These are phyloP conservation scores for Rhizopogon vulgaris DNA, from an alignment of 768 basidiomycete species.

Conservation along the genomic window DNA sequence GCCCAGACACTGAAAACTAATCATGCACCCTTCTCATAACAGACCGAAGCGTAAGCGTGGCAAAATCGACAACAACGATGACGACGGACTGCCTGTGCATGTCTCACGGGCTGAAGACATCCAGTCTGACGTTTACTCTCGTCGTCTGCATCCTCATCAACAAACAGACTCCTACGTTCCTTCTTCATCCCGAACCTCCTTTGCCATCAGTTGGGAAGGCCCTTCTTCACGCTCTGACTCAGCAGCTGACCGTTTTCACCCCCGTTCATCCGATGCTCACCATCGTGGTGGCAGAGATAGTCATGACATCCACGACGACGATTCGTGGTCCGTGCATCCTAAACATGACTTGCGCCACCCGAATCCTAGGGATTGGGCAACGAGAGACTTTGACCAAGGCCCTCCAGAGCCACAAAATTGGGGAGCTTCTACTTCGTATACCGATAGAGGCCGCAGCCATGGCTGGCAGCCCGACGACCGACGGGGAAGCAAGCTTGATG, in stretches of 20 bases:
- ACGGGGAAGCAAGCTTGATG: slow-evolving; percentile 30
- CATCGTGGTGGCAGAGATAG: slow-evolving; percentile 44
- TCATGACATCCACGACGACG: slow-evolving; percentile 38
- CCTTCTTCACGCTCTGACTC: slow-evolving; percentile 43
- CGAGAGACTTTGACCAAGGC: slow-evolving; percentile 39
- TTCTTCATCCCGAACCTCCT: slow-evolving; percentile 34
- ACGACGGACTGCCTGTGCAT: slow-evolving; percentile 34
- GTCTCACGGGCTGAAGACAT: slow-evolving; percentile 47
- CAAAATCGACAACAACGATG: slow-evolving; percentile 45
- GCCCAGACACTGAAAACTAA: slow-evolving; percentile 7
- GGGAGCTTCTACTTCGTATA: slow-evolving; percentile 34
- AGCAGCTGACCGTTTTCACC: slow-evolving; percentile 33
- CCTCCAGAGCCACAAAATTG: slow-evolving; percentile 41
- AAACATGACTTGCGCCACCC: slow-evolving; percentile 37
- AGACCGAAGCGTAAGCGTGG: slow-evolving; percentile 47
- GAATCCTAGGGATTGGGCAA: slow-evolving; percentile 41
- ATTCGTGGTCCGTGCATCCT: slow-evolving; percentile 37
- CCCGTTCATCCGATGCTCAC: slow-evolving; percentile 42
- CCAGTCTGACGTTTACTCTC: slow-evolving; percentile 47
- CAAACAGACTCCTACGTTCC: slow-evolving; percentile 42
- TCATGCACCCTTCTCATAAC: slow-evolving; percentile 32
- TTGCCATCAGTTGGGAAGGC: slow-evolving; percentile 45
- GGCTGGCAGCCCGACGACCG: slow-evolving; percentile 42
- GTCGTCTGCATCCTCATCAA: slow-evolving; percentile 36
- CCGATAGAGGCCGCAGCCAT: slow-evolving; percentile 33